Percentiles rank a stretch among this genome's conserved stretches.
phyloP scores from a whole-genome alignment of 164 flowering plant species.

The Dillenia turbinata region DNA sequence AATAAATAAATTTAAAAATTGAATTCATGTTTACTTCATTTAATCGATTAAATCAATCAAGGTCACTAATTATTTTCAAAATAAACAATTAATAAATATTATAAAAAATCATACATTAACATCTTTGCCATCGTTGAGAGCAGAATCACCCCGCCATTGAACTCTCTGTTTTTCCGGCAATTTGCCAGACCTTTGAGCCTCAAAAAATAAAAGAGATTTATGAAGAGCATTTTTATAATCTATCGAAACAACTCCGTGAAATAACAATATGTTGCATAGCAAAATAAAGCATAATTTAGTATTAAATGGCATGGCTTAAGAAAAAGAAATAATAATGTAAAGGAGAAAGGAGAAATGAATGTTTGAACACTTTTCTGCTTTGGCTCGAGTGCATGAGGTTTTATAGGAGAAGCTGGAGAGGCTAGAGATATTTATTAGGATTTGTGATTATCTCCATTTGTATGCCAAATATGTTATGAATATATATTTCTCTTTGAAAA shows the following conservation, averaged over 20 bases:
- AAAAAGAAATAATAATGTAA: background rate
- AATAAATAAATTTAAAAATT: background rate
- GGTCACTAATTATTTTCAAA: background rate
- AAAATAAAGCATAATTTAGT: background rate
- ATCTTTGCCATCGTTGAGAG: conserved; percentile 29
- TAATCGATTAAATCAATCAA: background rate
- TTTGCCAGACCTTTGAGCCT: conserved; percentile 47
- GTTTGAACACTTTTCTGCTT: too few relatives aligned
- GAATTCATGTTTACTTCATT: background rate
- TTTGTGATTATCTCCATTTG: too few relatives aligned
- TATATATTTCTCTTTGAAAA: too few relatives aligned
- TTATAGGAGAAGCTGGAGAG: too few relatives aligned
- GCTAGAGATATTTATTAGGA: too few relatives aligned
- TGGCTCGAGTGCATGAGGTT: too few relatives aligned
- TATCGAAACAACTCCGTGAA: conserved; percentile 13
- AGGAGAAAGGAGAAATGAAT: background rate
- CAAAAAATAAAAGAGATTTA: conserved; percentile 36
- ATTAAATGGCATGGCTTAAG: conserved; percentile 2
- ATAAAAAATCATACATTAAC: conserved; percentile 15
- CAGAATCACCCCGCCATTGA: conserved; percentile 48
- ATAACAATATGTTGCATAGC: conserved; percentile 4
- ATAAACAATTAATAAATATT: background rate
- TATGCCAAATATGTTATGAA: too few relatives aligned
- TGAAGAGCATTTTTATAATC: conserved; percentile 32
- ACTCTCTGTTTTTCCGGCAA: conserved; percentile 37